Evolutionary conservation across 2,329 filamentous ascomycete genomes (phyloP).

Genomic region (Fusarium pseudograminearum): DNA sequence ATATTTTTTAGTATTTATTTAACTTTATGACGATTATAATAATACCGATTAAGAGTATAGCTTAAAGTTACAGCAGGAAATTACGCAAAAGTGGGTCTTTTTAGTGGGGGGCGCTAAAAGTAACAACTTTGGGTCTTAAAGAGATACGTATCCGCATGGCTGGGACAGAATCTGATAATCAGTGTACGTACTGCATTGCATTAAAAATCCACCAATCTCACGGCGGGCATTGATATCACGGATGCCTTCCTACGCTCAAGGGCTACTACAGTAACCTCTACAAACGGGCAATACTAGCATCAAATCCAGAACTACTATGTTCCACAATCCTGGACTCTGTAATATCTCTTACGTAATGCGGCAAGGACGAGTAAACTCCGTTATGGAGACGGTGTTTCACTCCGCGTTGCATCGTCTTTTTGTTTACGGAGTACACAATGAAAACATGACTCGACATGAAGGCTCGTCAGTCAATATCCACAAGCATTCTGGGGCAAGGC

Average conservation of each 20-base stretch:
- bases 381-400: neutral
- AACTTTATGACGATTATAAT: too few species aligned
- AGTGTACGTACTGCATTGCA: neutral
- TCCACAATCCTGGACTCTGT: neutral
- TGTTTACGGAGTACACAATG: neutral
- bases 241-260: neutral
- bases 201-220: neutral
- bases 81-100: too few species aligned
- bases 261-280: neutral
- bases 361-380: neutral
- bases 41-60: too few species aligned
- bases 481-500: neutral
- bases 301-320: neutral
- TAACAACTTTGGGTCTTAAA: too few species aligned
- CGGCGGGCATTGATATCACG: too few species aligned
- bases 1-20: too few species aligned
- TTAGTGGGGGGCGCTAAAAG: too few species aligned
- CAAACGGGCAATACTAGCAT: neutral
- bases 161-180: neutral
- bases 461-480: neutral
- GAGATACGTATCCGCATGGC: neutral
- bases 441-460: neutral
- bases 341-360: slow-evolving; percentile 5
- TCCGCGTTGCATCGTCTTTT: neutral
- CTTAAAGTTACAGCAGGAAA: too few species aligned